A percentile compares a stretch with the other conserved stretches of the same genome.
These are phyloP conservation scores for Chlorociboria aeruginascens DNA, from an alignment of 495 filamentous ascomycete genomes.

Conservation along the genomic window DNA sequence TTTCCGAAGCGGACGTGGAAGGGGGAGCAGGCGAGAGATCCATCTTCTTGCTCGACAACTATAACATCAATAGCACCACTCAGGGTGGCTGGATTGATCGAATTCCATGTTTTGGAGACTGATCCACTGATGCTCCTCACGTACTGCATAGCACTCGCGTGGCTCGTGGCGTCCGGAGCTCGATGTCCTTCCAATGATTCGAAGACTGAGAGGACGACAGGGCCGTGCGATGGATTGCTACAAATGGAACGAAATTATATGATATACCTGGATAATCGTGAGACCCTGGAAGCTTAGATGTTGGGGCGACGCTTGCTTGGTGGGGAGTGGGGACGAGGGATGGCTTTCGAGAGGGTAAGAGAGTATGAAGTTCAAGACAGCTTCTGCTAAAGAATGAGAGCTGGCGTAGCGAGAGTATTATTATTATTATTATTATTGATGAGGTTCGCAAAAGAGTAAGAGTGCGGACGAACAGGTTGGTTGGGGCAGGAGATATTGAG, in stretches of 20 bases:
- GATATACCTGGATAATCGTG: not conserved
- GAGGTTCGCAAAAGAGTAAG: too few relatives aligned
- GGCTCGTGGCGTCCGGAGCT: not conserved
- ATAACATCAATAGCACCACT: constrained; percentile 98
- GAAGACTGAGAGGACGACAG: not conserved
- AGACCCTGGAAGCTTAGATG: not conserved
- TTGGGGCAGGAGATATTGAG: too few relatives aligned
- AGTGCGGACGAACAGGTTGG: too few relatives aligned
- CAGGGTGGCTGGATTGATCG: constrained; percentile 94
- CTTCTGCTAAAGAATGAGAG: too few relatives aligned
- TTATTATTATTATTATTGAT: too few relatives aligned
- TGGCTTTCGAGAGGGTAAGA: too few relatives aligned
- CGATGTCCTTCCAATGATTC: not conserved
- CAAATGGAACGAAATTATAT: too few relatives aligned
- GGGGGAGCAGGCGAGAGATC: constrained; percentile 74
- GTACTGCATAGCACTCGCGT: constrained; percentile 69
- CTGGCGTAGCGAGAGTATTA: too few relatives aligned
- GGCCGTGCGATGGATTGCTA: not conserved
- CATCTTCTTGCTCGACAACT: constrained; percentile 95
- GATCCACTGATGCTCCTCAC: constrained; percentile 91
- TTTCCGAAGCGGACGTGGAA: constrained; percentile 99
- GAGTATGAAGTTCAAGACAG: too few relatives aligned
- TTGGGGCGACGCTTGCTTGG: not conserved
- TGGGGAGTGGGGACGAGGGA: too few relatives aligned
- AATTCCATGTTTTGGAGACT: constrained; percentile 98